Evolutionary conservation across 164 flowering plant species (phyloP).

Genomic region (Litsea cubeba): DNA sequence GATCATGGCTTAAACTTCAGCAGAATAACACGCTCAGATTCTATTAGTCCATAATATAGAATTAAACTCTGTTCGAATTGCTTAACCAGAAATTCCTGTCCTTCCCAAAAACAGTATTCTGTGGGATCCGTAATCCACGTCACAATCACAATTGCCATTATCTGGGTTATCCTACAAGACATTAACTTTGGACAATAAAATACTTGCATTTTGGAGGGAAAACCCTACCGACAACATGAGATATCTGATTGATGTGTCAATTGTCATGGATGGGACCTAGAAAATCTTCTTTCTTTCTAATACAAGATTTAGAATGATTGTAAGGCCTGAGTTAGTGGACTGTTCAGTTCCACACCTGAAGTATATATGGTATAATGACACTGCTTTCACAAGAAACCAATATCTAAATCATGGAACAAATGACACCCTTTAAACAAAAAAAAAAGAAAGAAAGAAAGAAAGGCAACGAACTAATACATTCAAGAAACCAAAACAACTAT

Average conservation of each 20-base stretch:
- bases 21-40: background rate
- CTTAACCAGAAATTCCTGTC: background rate
- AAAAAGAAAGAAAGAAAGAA: too few relatives aligned
- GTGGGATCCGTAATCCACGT: background rate
- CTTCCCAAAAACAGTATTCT: background rate
- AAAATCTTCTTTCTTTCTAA: too few relatives aligned
- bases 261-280: too few relatives aligned
- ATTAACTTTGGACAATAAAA: background rate
- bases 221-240: background rate
- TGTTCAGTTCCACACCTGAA: too few relatives aligned
- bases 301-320: too few relatives aligned
- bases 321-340: too few relatives aligned
- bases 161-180: background rate
- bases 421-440: background rate
- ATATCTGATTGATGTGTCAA: too few relatives aligned
- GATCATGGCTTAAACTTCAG: constrained; percentile 9
- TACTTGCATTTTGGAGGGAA: background rate
- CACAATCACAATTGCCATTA: background rate
- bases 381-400: background rate
- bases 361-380: too few relatives aligned
- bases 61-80: background rate
- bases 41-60: background rate
- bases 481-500: background rate
- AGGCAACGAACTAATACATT: background rate
- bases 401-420: background rate